A percentile compares a stretch with the other conserved stretches of the same genome.
These are phyloP conservation scores for Canariomyces notabilis DNA, from an alignment of 2,329 filamentous ascomycete species.

Conservation along the genomic window DNA sequence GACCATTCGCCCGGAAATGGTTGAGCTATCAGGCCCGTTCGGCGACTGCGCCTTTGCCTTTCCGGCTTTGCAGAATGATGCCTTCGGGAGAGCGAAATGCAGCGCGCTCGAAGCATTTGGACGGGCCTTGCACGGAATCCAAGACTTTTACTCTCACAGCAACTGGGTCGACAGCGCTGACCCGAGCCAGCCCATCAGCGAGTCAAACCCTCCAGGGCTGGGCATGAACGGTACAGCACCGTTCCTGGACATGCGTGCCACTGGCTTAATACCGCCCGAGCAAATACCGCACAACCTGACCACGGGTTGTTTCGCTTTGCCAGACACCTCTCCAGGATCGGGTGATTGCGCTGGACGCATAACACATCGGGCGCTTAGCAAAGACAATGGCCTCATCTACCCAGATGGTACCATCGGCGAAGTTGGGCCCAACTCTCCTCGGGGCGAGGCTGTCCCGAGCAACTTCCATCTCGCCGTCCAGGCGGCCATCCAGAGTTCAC, in stretches of 20 bases:
- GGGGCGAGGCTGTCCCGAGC: constrained; percentile 9
- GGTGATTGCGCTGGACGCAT: constrained; percentile 20
- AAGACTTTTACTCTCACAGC: constrained; percentile 25
- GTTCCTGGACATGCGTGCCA: constrained; percentile 20
- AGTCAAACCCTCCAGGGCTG: constrained; percentile 22
- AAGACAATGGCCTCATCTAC: constrained; percentile 22
- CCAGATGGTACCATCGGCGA: constrained; percentile 21
- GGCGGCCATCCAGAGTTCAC: constrained; percentile 18
- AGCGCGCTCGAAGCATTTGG: constrained; percentile 20
- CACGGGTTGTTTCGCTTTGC: constrained; percentile 22
- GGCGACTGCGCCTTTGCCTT: constrained; percentile 23
- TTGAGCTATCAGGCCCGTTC: constrained; percentile 13
- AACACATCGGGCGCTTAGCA: constrained; percentile 21
- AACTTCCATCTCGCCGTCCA: constrained; percentile 21
- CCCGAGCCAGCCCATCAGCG: constrained; percentile 16
- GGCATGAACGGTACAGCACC: constrained; percentile 17
- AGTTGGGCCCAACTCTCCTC: constrained; percentile 13
- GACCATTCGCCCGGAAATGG: constrained; percentile 17
- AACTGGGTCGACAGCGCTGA: constrained; percentile 23
- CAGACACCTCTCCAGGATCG: constrained; percentile 16
- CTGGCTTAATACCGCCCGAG: constrained; percentile 13
- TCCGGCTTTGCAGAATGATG: constrained; percentile 14
- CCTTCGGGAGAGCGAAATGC: constrained; percentile 21
- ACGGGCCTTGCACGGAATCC: constrained; percentile 21
- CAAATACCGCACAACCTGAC: constrained; percentile 20